Evolutionary conservation across 2,329 filamentous ascomycete species (phyloP).

Genomic region (Diaporthe ilicicola): DNA sequence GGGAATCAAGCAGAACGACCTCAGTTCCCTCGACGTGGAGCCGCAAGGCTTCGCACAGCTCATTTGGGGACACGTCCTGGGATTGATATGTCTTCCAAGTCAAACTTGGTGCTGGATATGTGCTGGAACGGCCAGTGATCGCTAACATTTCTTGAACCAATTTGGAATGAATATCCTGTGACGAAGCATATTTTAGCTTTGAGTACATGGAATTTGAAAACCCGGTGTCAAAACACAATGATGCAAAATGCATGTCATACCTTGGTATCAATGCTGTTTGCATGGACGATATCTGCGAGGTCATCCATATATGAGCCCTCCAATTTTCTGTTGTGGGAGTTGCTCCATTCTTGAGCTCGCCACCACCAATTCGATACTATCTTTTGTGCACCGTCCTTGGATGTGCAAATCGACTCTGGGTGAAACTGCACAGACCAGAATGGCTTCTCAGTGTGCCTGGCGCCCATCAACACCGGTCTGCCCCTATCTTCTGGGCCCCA

Average conservation of each 20-base stretch:
- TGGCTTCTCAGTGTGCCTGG: background rate
- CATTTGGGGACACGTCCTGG: background rate
- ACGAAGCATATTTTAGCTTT: background rate
- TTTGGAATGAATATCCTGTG: background rate
- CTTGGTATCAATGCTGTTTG: background rate
- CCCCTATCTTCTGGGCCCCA: background rate
- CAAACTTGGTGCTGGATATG: background rate
- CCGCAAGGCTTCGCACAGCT: background rate
- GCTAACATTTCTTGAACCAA: background rate
- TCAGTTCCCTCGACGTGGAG: background rate
- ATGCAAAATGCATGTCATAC: background rate
- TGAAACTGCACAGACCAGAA: background rate
- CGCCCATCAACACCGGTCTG: background rate
- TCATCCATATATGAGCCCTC: background rate
- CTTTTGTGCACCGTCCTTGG: background rate
- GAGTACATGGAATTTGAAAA: no score
- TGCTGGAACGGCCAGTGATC: background rate
- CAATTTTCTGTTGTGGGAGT: background rate
- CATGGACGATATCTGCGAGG: background rate
- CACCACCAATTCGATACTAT: slow-evolving; percentile 1
- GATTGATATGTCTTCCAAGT: background rate
- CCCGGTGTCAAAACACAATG: no score
- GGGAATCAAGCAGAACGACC: background rate
- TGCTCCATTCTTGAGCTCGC: background rate
- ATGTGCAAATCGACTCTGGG: background rate